Conservation (phyloP, 768 basidiomycete species). For the Lactifluus piperatus region DNA sequence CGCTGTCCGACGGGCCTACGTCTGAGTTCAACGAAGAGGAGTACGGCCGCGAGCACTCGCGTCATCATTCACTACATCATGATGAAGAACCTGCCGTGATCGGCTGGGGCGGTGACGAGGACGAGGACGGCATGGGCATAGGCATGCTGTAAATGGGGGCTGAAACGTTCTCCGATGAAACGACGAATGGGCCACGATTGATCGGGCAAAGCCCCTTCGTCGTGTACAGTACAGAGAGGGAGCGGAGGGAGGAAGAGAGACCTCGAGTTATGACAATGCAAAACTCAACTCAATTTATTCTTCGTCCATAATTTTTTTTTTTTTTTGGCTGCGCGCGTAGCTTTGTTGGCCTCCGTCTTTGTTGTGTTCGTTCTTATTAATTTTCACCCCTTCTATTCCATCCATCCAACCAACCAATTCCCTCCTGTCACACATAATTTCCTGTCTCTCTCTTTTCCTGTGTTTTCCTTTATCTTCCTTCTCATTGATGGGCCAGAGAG, state of each 20-base stretch:
- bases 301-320: neutral
- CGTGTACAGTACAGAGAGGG: too few species aligned
- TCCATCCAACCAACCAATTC: too few species aligned
- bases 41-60: constrained; percentile 20
- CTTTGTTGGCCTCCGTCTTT: neutral
- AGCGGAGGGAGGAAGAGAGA: neutral
- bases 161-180: neutral
- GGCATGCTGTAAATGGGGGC: constrained; percentile 41
- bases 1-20: constrained; percentile 21
- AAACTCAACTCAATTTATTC: constrained; percentile 17
- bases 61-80: neutral
- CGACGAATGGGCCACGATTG: too few species aligned
- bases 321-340: neutral
- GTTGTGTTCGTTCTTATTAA: neutral
- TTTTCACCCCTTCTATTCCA: neutral
- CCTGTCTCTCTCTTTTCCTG: neutral
- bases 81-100: constrained; percentile 35
- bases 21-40: constrained; percentile 44
- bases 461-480: neutral
- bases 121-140: constrained; percentile 73
- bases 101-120: constrained; percentile 64
- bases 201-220: neutral
- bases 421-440: neutral
- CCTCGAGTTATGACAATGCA: neutral
- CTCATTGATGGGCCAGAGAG: constrained; percentile 9